Evolutionary conservation across 2,329 filamentous ascomycete genomes (phyloP).

Genomic region (Penicillium sp.): DNA sequence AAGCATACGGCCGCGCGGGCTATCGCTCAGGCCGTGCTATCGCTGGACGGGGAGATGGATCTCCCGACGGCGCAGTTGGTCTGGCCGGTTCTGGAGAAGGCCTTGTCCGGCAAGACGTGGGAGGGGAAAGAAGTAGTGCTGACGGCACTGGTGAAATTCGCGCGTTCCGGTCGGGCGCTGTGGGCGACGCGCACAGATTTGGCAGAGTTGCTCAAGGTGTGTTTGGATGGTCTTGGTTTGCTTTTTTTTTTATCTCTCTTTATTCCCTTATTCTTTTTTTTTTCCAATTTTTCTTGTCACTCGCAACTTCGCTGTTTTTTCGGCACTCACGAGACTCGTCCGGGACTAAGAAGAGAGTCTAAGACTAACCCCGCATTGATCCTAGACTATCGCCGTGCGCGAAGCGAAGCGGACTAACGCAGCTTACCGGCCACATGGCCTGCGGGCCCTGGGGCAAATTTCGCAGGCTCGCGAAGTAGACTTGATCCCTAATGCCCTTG

Average conservation of each 20-base stretch:
- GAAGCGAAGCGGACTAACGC: slow-evolving; percentile 92
- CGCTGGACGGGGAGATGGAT: slow-evolving; percentile 61
- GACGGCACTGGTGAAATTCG: slow-evolving; percentile 75
- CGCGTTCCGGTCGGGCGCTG: slow-evolving; percentile 62
- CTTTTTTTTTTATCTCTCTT: not conserved
- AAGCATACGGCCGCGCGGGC: slow-evolving; percentile 86
- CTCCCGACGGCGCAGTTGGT: slow-evolving; percentile 62
- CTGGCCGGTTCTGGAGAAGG: slow-evolving; percentile 83
- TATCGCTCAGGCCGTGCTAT: slow-evolving; percentile 70
- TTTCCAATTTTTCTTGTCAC: not conserved
- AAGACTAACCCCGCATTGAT: slow-evolving; percentile 20
- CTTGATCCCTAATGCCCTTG: slow-evolving; percentile 66
- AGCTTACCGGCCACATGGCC: slow-evolving; percentile 75
- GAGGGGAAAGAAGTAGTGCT: slow-evolving; percentile 86
- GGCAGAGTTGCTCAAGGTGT: slow-evolving; percentile 68
- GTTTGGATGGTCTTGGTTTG: slow-evolving; percentile 12
- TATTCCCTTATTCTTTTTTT: not conserved
- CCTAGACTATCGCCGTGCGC: slow-evolving; percentile 66
- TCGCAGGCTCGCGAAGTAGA: slow-evolving; percentile 68
- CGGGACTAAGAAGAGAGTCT: not conserved
- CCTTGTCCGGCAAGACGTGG: slow-evolving; percentile 87
- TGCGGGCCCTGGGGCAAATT: slow-evolving; percentile 72
- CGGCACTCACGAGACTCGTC: not conserved
- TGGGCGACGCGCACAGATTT: slow-evolving; percentile 61
- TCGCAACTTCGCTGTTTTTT: slow-evolving; percentile 7